A percentile compares a stretch with the other conserved stretches of the same genome.
These are phyloP conservation scores for Eucalyptus regnans DNA, from an alignment of 345 rosid species.

Conservation along the genomic window DNA sequence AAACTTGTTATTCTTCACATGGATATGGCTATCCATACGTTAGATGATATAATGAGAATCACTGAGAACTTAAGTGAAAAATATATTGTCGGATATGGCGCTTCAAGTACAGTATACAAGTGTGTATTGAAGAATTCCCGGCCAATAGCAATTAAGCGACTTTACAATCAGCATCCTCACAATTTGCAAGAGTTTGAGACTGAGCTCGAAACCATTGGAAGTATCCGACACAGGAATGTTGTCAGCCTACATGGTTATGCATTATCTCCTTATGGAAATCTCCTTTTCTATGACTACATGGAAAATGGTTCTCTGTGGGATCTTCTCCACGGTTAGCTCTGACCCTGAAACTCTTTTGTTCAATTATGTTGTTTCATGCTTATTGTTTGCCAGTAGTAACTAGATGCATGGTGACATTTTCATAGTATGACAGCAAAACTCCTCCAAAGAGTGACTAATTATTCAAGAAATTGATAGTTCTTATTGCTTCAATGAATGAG, in stretches of 20 bases:
- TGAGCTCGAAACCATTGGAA: conserved; percentile 87
- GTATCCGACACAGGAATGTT: conserved; percentile 85
- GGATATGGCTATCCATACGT: conserved; percentile 88
- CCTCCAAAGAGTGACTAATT: neutral
- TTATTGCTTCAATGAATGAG: neutral
- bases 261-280: conserved; percentile 62
- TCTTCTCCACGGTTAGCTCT: conserved; percentile 72
- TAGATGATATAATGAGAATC: conserved; percentile 75
- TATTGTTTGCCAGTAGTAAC: neutral
- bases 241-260: conserved; percentile 92
- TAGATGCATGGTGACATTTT: neutral
- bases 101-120: conserved; percentile 86
- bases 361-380: neutral
- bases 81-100: conserved; percentile 74
- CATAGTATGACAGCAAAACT: neutral
- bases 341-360: neutral
- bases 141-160: conserved; percentile 86
- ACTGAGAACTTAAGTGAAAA: conserved; percentile 82
- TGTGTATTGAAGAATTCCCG: conserved; percentile 73
- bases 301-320: conserved; percentile 95
- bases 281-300: conserved; percentile 96
- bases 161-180: conserved; percentile 50
- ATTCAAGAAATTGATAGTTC: neutral
- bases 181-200: conserved; percentile 77
- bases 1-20: conserved; percentile 90